A percentile compares a stretch with the other conserved stretches of the same genome.
These are phyloP conservation scores for Penicillium palitans DNA, from an alignment of 2,329 filamentous ascomycete genomes.

Conservation along the genomic window DNA sequence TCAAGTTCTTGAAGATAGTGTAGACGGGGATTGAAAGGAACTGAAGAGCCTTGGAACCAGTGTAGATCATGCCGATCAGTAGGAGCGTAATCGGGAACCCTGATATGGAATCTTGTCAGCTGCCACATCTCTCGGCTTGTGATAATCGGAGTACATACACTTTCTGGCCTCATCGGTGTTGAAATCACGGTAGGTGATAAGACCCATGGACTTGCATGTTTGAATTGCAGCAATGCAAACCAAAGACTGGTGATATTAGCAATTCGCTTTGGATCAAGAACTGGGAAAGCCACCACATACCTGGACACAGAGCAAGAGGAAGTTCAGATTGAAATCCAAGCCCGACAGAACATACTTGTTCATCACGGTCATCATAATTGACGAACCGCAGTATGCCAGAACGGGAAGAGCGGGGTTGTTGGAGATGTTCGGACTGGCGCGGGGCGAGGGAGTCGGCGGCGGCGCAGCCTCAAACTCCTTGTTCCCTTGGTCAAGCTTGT, in stretches of 20 bases:
- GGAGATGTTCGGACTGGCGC: slow-evolving; percentile 52
- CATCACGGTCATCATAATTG: slow-evolving; percentile 99
- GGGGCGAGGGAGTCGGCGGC: slow-evolving; percentile 38
- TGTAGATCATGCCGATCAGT: slow-evolving; percentile 99
- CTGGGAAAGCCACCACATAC: slow-evolving; percentile 54
- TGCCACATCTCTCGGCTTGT: not conserved
- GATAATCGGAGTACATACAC: slow-evolving; percentile 60
- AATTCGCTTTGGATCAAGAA: slow-evolving; percentile 4
- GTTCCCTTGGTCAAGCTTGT: slow-evolving; percentile 56
- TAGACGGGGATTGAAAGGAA: slow-evolving; percentile 97
- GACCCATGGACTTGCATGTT: slow-evolving; percentile 72
- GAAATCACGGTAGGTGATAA: slow-evolving; percentile 84
- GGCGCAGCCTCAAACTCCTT: slow-evolving; percentile 49
- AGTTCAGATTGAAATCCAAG: slow-evolving; percentile 89
- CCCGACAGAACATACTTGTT: slow-evolving; percentile 98
- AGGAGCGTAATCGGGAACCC: slow-evolving; percentile 96
- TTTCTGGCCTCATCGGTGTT: slow-evolving; percentile 86
- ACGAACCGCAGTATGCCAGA: slow-evolving; percentile 86
- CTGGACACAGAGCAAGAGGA: slow-evolving; percentile 90
- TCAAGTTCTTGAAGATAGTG: slow-evolving; percentile 99
- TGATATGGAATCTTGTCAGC: slow-evolving; percentile 38
- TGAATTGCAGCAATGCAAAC: slow-evolving; percentile 87
- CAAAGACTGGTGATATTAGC: slow-evolving; percentile 62
- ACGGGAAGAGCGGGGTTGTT: slow-evolving; percentile 81
- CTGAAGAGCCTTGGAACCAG: slow-evolving; percentile 90